These are phyloP conservation scores for Dillenia turbinata DNA, from an alignment of 164 flowering plant genomes.

Conservation along the genomic window DNA sequence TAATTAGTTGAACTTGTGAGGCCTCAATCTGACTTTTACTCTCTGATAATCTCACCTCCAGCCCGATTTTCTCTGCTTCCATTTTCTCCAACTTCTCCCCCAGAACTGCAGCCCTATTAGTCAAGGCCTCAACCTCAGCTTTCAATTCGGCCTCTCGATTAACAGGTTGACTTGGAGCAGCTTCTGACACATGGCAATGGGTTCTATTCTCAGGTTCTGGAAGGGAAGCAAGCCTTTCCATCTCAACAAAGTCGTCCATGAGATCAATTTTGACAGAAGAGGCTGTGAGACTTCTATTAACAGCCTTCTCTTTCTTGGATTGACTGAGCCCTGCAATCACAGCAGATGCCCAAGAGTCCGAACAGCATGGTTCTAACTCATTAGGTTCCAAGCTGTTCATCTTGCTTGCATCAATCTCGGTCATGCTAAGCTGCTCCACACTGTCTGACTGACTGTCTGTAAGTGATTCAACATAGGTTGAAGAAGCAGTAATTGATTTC, in stretches of 20 bases:
- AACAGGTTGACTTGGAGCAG: constrained; percentile 14
- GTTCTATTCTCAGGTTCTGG: constrained; percentile 33
- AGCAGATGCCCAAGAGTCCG: constrained; percentile 68
- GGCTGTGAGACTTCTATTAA: constrained; percentile 21
- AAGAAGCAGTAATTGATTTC: constrained; percentile 38
- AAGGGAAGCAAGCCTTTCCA: constrained; percentile 79
- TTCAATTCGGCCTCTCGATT: constrained; percentile 25
- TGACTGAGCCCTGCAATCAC: constrained; percentile 64
- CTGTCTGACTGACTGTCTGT: constrained; percentile 76
- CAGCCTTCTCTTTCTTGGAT: constrained; percentile 46
- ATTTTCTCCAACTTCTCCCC: constrained; percentile 35
- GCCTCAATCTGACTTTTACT: constrained; percentile 29
- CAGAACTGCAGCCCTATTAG: constrained; percentile 32
- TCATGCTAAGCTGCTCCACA: constrained; percentile 43
- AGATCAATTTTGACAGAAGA: constrained; percentile 48
- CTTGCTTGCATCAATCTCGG: constrained; percentile 35
- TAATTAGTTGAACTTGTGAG: constrained; percentile 33
- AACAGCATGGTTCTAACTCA: constrained; percentile 33
- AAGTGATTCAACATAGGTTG: constrained; percentile 51
- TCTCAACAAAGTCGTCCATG: constrained; percentile 97
- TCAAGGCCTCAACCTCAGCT: constrained; percentile 42
- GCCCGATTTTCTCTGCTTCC: constrained; percentile 43
- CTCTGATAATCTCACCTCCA: constrained; percentile 37
- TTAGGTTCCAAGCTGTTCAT: constrained; percentile 25
- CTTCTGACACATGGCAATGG: constrained; percentile 14